Percentiles rank a stretch among this genome's conserved stretches.
Conservation (phyloP, 1,139 yeast genomes). For the Blastobotrys buckinghamii region DNA sequence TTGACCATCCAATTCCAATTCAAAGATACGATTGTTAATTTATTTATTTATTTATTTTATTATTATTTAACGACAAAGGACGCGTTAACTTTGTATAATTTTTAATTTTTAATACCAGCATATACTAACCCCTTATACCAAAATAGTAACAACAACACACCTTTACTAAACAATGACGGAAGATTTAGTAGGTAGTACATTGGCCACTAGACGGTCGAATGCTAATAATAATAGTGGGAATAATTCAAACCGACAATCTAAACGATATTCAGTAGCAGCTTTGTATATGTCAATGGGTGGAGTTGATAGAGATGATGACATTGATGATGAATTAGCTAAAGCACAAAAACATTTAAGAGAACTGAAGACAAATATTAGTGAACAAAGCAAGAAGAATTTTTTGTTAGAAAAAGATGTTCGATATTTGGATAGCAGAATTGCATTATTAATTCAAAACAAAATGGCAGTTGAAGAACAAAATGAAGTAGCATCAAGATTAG, state of each 20-base stretch:
- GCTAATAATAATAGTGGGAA: conserved; percentile 6
- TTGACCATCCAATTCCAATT: too few species aligned
- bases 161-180: conserved; percentile 5
- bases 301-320: conserved; percentile 35
- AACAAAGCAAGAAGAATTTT: conserved; percentile 36
- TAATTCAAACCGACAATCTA: conserved; percentile 29
- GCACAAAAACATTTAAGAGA: conserved; percentile 34
- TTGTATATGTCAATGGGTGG: conserved; percentile 36
- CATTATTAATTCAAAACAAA: conserved; percentile 37
- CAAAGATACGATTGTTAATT: too few species aligned
- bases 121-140: not conserved
- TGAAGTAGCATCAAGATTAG: conserved; percentile 34
- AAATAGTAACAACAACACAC: not conserved
- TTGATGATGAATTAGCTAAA: conserved; percentile 35
- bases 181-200: not conserved
- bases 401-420: conserved; percentile 38
- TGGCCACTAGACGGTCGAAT: conserved; percentile 11
- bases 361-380: conserved; percentile 35
- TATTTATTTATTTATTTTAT: too few species aligned
- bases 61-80: too few species aligned
- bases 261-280: conserved; percentile 36
- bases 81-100: not conserved
- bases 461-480: conserved; percentile 37
- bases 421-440: conserved; percentile 38
- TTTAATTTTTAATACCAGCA: not conserved